Conservation (phyloP, 2,329 filamentous ascomycete species). For the Hypoxylon sp. region DNA sequence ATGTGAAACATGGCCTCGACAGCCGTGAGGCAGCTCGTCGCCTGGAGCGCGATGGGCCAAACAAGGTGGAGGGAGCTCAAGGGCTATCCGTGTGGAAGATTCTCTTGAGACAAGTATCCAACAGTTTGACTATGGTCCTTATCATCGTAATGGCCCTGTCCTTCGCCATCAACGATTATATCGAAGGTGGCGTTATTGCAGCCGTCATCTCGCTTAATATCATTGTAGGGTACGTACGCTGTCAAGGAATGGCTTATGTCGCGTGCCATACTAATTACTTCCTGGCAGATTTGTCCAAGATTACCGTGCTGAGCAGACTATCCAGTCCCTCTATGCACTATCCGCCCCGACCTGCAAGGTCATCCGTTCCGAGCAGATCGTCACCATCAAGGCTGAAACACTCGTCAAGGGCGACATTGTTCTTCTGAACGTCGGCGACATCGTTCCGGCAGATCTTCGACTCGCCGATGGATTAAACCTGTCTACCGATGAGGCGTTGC, state of each 20-base stretch:
- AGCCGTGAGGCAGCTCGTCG: conserved; percentile 74
- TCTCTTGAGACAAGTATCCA: conserved; percentile 82
- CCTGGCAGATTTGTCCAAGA: conserved; percentile 69
- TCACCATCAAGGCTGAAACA: conserved; percentile 67
- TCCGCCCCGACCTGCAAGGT: conserved; percentile 73
- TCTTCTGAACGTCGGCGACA: conserved; percentile 74
- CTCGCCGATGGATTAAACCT: conserved; percentile 78
- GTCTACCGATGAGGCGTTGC: conserved; percentile 80
- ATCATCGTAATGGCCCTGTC: conserved; percentile 80
- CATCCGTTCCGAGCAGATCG: conserved; percentile 66
- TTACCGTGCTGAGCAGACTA: conserved; percentile 73
- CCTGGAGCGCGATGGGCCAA: conserved; percentile 76
- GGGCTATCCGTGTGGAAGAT: conserved; percentile 81
- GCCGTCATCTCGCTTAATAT: conserved; percentile 78
- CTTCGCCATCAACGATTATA: conserved; percentile 75
- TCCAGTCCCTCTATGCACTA: conserved; percentile 71
- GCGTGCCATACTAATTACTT: conserved; percentile 39
- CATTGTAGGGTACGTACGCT: conserved; percentile 70
- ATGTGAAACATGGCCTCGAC: conserved; percentile 72
- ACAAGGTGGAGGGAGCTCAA: conserved; percentile 79
- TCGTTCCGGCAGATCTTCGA: conserved; percentile 78
- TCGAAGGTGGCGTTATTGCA: conserved; percentile 74
- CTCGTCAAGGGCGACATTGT: conserved; percentile 78
- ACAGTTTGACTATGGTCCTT: conserved; percentile 81
- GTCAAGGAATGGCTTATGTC: neutral